These are phyloP conservation scores for Neophaeococcomyces mojaviensis DNA, from an alignment of 2,329 filamentous ascomycete genomes.

Conservation along the genomic window DNA sequence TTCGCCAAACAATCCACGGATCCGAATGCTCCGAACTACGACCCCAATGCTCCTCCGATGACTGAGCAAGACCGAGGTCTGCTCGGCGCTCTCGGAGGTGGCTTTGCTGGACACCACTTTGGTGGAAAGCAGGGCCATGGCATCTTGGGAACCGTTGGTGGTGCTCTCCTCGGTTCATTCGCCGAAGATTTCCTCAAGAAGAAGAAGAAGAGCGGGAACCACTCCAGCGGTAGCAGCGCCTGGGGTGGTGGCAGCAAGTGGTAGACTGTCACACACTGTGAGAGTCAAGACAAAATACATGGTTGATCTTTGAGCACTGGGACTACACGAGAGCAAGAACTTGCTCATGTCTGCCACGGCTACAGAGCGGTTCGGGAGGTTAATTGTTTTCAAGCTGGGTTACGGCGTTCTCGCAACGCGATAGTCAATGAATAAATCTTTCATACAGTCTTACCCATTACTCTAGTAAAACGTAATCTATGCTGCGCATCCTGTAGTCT, in stretches of 20 bases:
- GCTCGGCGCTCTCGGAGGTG: constrained; percentile 50
- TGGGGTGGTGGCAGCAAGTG: constrained; percentile 14
- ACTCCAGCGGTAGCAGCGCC: constrained; percentile 17
- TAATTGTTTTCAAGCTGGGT: no score
- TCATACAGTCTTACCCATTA: not conserved
- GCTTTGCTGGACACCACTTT: constrained; percentile 48
- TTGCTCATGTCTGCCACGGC: no score
- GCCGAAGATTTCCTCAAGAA: constrained; percentile 48
- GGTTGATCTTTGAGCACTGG: not conserved
- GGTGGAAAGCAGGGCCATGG: constrained; percentile 52
- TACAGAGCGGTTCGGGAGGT: no score
- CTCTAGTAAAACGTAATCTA: no score
- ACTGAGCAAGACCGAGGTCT: constrained; percentile 50
- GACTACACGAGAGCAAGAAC: not conserved
- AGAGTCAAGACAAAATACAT: not conserved
- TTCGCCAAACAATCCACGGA: constrained; percentile 18
- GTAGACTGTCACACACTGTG: not conserved
- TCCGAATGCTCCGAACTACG: constrained; percentile 28
- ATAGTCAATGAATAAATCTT: not conserved
- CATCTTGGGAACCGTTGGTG: constrained; percentile 50
- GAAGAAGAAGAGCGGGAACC: constrained; percentile 30
- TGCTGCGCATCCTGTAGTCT: no score
- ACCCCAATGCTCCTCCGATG: constrained; percentile 34
- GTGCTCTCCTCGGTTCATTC: constrained; percentile 49
- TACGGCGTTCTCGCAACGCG: not conserved